phyloP scores from a whole-genome alignment of 192 early-diverging fungal genomes.

The Cetraspora pellucida region DNA sequence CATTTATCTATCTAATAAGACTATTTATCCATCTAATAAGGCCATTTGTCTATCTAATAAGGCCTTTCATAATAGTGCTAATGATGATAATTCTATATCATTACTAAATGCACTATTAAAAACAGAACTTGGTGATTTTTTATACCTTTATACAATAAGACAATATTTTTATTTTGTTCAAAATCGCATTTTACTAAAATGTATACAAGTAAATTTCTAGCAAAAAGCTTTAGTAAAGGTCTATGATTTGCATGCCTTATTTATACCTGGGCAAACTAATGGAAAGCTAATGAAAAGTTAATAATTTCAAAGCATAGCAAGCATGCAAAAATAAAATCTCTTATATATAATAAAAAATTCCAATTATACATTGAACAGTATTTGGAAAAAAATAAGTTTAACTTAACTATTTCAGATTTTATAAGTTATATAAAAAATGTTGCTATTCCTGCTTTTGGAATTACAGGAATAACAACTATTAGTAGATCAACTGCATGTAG shows the following conservation, averaged over 20 bases:
- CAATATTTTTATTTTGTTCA: slow-evolving; percentile 15
- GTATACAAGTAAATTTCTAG: not conserved
- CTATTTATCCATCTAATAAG: too few relatives aligned
- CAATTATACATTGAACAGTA: not conserved
- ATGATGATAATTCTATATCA: too few relatives aligned
- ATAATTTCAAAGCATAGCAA: not conserved
- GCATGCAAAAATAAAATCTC: slow-evolving; percentile 5
- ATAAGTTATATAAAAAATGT: not conserved
- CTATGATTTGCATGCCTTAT: slow-evolving; percentile 7
- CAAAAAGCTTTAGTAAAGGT: not conserved
- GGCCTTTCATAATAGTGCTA: too few relatives aligned
- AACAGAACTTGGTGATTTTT: too few relatives aligned
- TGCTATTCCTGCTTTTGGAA: slow-evolving; percentile 12
- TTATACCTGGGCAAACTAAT: slow-evolving; percentile 8
- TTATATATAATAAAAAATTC: not conserved
- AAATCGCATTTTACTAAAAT: not conserved
- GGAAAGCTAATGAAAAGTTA: not conserved
- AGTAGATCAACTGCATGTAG: too few relatives aligned
- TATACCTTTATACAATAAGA: not conserved
- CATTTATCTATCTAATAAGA: too few relatives aligned
- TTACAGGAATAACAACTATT: not conserved
- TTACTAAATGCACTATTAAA: too few relatives aligned
- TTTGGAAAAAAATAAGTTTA: slow-evolving; percentile 4
- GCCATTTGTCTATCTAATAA: too few relatives aligned
- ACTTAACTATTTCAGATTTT: not conserved